phyloP scores from a whole-genome alignment of 495 filamentous ascomycete species.

The Trichocladium antarcticum region DNA sequence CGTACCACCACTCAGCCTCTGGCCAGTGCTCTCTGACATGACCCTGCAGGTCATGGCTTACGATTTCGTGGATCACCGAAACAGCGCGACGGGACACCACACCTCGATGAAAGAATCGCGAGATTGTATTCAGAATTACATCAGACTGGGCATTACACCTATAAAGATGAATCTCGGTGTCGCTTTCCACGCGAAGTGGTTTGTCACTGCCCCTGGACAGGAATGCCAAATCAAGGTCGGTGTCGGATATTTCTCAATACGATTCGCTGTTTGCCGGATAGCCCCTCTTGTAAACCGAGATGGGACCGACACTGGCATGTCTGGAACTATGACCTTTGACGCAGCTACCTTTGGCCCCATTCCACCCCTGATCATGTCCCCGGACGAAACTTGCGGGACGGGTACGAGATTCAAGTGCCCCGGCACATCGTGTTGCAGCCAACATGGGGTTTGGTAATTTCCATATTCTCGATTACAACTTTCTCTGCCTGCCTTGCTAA shows the following conservation, averaged over 20 bases:
- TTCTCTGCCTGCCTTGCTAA: constrained; percentile 24
- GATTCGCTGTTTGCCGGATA: constrained; percentile 33
- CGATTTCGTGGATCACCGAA: constrained; percentile 56
- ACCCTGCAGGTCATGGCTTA: constrained; percentile 45
- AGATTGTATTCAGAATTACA: constrained; percentile 43
- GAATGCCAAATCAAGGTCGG: constrained; percentile 40
- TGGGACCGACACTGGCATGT: constrained; percentile 47
- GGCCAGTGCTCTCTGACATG: too few species aligned
- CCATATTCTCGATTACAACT: background rate
- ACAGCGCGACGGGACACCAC: constrained; percentile 48
- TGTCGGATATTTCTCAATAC: background rate
- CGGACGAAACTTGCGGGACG: constrained; percentile 15
- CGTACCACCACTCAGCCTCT: background rate
- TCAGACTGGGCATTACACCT: constrained; percentile 40
- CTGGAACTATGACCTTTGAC: constrained; percentile 44
- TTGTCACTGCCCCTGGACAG: constrained; percentile 37
- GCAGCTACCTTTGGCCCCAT: constrained; percentile 19
- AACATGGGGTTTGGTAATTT: constrained; percentile 17
- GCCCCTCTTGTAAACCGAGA: constrained; percentile 44
- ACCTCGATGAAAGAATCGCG: constrained; percentile 42
- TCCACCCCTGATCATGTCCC: constrained; percentile 13
- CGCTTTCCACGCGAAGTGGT: constrained; percentile 58
- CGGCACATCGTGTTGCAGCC: constrained; percentile 8
- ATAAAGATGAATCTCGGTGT: constrained; percentile 54
- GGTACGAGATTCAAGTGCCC: constrained; percentile 7